phyloP scores from a whole-genome alignment of 2,329 filamentous ascomycete species.

The Lachnellula cervina region DNA sequence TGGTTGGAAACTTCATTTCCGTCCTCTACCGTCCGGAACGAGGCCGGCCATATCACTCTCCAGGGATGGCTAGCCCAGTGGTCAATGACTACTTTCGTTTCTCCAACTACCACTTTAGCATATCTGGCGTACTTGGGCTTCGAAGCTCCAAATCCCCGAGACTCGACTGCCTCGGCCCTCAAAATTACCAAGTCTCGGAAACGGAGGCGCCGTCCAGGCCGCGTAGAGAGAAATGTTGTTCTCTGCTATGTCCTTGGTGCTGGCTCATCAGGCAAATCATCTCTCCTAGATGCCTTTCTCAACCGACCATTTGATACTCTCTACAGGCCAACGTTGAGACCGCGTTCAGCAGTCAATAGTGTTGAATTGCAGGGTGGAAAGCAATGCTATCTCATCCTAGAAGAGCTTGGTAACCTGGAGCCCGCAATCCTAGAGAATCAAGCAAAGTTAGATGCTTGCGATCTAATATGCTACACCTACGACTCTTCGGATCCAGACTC shows the following conservation, averaged over 20 bases:
- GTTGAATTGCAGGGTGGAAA: constrained; percentile 94
- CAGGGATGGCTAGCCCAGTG: constrained; percentile 98
- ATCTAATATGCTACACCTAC: constrained; percentile 91
- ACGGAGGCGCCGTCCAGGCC: constrained; percentile 71
- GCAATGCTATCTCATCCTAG: constrained; percentile 92
- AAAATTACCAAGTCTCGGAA: constrained; percentile 93
- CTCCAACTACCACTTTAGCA: constrained; percentile 89
- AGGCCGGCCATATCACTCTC: constrained; percentile 89
- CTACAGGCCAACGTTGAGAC: constrained; percentile 92
- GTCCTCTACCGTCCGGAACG: constrained; percentile 88
- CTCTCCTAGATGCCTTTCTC: constrained; percentile 84
- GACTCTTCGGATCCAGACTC: constrained; percentile 96
- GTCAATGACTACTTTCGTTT: constrained; percentile 99
- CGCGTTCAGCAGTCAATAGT: constrained; percentile 88
- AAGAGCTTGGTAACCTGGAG: constrained; percentile 94
- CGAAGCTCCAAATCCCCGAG: constrained; percentile 72
- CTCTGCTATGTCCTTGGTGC: constrained; percentile 89
- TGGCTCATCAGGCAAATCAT: constrained; percentile 82
- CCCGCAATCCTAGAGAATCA: constrained; percentile 90
- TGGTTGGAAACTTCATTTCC: constrained; percentile 91
- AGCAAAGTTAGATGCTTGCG: constrained; percentile 84
- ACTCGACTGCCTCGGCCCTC: constrained; percentile 74
- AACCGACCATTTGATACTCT: constrained; percentile 78
- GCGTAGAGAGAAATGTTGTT: constrained; percentile 91
- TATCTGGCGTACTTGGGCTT: constrained; percentile 97